Evolutionary conservation across 2,329 filamentous ascomycete genomes (phyloP), one percentile per base, ranked within the genome.

Genomic region (Colletotrichum sp.): DNA sequence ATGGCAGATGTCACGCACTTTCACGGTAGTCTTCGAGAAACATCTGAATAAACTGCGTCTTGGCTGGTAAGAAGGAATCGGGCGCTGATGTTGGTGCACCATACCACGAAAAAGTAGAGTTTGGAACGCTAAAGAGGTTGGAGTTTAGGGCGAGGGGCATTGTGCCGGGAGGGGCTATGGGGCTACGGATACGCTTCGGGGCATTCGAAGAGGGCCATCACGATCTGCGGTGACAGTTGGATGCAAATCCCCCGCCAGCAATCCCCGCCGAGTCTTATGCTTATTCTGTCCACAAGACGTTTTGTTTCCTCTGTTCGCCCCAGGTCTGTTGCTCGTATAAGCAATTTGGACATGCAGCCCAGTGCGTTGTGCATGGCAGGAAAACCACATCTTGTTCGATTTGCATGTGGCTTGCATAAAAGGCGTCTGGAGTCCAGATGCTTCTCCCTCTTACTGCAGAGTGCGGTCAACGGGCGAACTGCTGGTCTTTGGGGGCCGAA

Each of bases 371-470:
- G 59, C 55, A 24, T 52, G 16, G 30, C 59, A 24, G 59, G 26
- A 44, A 63, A 36, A n/a, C 18, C 68, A 70, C 36, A 63, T 55
- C 68, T 63, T 18, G 39, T 70, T 55, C 57, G 68, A 34, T 70
- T 63, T 52, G 68, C 68, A 52, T 70, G 57, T 70, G 68, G 68
- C 68, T 70, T 70, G 68, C 68, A 70, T 70, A 70, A 70, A 32
- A 62, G 36, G 28, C 59, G 36, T 30, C 55, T 24, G 39, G 52
- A 44, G 57, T 49, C 26, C n/a, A 63, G 67, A 32, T 52, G 44
- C 68, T 32, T 16, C 26, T 52, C 26, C 21, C 6, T 32, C 28
- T n/a, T 6, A 49, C 36, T 66, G 39, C 39, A 21, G 39, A 52
- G 24, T 16, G 24, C 15, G 13, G 18, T 18, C 26, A 62, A 62